Evolutionary conservation across 768 basidiomycete species (phyloP), one percentile per base, ranked within the genome.

Genomic region (Lentinula lateritia): DNA sequence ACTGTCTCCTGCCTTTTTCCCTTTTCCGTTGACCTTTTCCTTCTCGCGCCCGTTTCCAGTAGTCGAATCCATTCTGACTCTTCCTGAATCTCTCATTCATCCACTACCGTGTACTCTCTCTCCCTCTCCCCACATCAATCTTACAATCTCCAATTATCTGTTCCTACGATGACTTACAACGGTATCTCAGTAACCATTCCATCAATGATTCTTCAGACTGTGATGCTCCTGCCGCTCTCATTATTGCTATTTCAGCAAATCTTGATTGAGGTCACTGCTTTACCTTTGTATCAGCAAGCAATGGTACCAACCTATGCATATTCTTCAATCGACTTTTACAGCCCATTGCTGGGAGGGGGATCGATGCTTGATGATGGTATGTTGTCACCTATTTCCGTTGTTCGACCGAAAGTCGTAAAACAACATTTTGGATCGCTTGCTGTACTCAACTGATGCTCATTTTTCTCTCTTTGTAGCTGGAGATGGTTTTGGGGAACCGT

Each of bases 301-400:
- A 36, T 59, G 15, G 38, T 50, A 16, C 58, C 58, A 36, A 59
- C 46, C 8, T 60, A 42, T 18, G 50, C 50, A 32, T 42, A 60
- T 54, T 42, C 62, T 55, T 52, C 45, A 1, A 68, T 71, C 36
- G 74, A 66, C 9, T 80, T 75, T 60, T 66, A 80, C 64, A 75
- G 83, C 67, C 87, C 88, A 1, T 66, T 65, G 18, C 56, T 66
- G 10, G 73, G 71, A 43, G 87, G 87, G n/a, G 90, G 90, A 3
- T 82, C 78, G 53, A 84, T 88, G 85, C 79, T 92, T 3, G 85
- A 88, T 52, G 85, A 71, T 62, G 88, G 78, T 69, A 55, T n/a
- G 59, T 41, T 35, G 39, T 18, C 32, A 12, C 20, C 5, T 43
- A 1, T 20, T 20, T n/a, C 32, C 20, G 28, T 28, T 28, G 28